These are phyloP conservation scores for Moesziomyces aphidis DNA, from an alignment of 1,284 basidiomycete genomes.

Conservation along the genomic window DNA sequence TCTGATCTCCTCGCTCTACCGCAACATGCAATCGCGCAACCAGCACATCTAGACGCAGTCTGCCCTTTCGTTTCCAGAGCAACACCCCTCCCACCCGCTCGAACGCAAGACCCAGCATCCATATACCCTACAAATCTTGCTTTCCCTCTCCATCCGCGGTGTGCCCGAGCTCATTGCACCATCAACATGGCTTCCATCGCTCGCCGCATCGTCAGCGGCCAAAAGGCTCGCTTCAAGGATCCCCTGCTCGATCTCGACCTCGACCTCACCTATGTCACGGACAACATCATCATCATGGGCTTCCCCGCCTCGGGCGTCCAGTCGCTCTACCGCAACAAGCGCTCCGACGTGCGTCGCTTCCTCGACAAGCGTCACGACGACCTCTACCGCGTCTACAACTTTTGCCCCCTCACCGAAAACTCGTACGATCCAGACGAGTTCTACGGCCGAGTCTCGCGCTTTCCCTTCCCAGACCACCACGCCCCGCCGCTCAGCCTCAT, in stretches of 20 bases:
- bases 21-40: no score
- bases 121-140: constrained; percentile 1
- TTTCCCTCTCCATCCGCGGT: neutral
- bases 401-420: constrained; percentile 71
- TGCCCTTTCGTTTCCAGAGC: no score
- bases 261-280: constrained; percentile 83
- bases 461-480: constrained; percentile 81
- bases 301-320: constrained; percentile 85
- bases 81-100: no score
- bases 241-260: constrained; percentile 77
- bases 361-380: constrained; percentile 79
- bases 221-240: constrained; percentile 83
- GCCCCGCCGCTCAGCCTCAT: constrained; percentile 85
- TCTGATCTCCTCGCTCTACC: no score
- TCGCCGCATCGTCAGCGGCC: constrained; percentile 70
- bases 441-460: constrained; percentile 77
- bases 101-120: neutral
- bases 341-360: constrained; percentile 82
- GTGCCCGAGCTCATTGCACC: neutral
- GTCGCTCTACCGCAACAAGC: constrained; percentile 82
- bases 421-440: constrained; percentile 70
- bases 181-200: constrained; percentile 44
- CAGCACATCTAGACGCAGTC: no score
- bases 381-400: constrained; percentile 87
- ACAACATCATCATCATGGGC: constrained; percentile 79